Evolutionary conservation across 1,284 basidiomycete genomes (phyloP), one percentile per base, ranked within the genome.

Genomic region (Moesziomyces sp.): DNA sequence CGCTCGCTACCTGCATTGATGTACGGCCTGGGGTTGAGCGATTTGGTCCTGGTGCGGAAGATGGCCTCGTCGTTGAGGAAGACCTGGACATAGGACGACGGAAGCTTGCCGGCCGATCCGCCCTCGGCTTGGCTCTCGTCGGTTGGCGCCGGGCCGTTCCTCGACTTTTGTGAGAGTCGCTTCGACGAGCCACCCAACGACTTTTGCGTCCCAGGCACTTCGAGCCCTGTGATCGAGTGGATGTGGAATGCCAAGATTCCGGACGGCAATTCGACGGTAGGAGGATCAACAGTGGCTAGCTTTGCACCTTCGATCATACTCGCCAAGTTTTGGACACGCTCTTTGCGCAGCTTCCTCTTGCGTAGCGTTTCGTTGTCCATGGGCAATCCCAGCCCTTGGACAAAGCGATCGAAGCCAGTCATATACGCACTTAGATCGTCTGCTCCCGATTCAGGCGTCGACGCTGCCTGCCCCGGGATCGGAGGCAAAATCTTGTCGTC

Each of bases 201-300:
- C 49, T 58, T 68, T 40, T 79, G 74, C 35, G 75, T 77, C 0
- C 58, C 49, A 0, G 60, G 72, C 18, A 80, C 59, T 52, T 79
- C 79, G 21, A 82, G 69, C 14, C 62, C 61, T 19, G 78, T 51
- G 50, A 82, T 71, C 11, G 66, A 70, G 54, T 81, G 79, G 46
- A 82, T 76, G 61, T 81, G 80, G 63, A 79, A 82, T 2, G 74
- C 74, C 13, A 82, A 63, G 21, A 82, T 78, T 44, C 80, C 80
- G 5, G 65, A 65, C 0, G 76, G 77, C 14, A 69, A 50, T 45
- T 64, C 60, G 16, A 54, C 51, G 24, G 55, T 56, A 4, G 79
- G 79, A 4, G 77, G 74, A n/a, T 69, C 49, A 5, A 54, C 30
- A 1, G 72, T 76, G 4, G 77, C 78, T 19, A 62, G 62, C 40